A percentile compares a stretch with the other conserved stretches of the same genome.
Evolutionary conservation across 371 early-diverging fungal species (phyloP).

Genomic region (Rhizomucor miehei): DNA sequence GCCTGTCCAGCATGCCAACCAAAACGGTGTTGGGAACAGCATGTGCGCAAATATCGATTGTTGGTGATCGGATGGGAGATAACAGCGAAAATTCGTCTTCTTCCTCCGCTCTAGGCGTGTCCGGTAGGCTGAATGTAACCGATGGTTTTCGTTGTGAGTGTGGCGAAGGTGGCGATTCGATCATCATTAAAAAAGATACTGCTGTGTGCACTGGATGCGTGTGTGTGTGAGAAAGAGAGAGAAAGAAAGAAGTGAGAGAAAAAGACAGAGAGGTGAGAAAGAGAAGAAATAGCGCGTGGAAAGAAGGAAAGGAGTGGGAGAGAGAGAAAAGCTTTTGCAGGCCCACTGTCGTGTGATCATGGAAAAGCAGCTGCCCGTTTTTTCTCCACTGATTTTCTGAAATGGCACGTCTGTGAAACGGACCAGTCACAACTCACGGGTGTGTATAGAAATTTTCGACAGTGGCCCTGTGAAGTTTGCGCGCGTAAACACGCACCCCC

Average conservation of each 20-base stretch:
- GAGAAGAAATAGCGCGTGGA: neutral
- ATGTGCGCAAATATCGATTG: constrained; percentile 40
- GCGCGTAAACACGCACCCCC: no score
- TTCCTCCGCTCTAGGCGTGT: constrained; percentile 5
- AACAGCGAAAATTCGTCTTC: constrained; percentile 3
- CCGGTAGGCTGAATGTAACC: constrained; percentile 32
- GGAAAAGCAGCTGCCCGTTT: neutral
- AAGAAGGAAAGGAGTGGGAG: no score
- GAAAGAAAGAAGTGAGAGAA: neutral
- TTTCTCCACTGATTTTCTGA: constrained; percentile 23
- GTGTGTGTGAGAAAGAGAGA: constrained; percentile 5
- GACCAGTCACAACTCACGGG: no score
- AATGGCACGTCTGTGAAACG: neutral
- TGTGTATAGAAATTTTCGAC: no score
- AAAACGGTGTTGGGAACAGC: constrained; percentile 39
- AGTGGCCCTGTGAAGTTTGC: no score
- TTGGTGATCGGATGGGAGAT: constrained; percentile 24
- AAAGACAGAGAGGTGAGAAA: constrained; percentile 5
- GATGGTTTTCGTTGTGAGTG: constrained; percentile 24
- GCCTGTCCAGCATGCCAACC: constrained; percentile 42
- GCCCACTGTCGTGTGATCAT: constrained; percentile 8
- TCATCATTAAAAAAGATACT: no score
- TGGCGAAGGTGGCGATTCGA: constrained; percentile 4
- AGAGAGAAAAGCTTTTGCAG: constrained; percentile 7
- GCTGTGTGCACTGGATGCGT: constrained; percentile 1